Percentiles rank a stretch among this genome's conserved stretches.
These are phyloP conservation scores for Talaromyces rugulosus DNA, from an alignment of 2,329 filamentous ascomycete species.

Conservation along the genomic window DNA sequence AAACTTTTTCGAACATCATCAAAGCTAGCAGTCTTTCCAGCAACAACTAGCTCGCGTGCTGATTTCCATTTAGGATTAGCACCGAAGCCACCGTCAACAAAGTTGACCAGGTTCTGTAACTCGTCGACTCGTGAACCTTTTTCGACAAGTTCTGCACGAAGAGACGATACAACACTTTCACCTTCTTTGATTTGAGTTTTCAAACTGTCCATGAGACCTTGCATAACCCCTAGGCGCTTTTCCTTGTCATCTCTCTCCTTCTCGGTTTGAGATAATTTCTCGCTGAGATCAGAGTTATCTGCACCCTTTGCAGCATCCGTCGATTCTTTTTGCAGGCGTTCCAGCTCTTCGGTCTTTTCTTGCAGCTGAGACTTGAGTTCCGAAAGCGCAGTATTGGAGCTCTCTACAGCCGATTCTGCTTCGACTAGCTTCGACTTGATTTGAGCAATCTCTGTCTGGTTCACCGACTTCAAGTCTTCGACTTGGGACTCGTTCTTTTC, in stretches of 20 bases:
- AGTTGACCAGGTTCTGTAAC: conserved; percentile 33
- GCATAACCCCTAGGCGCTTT: conserved; percentile 52
- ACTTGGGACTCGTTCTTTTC: conserved; percentile 48
- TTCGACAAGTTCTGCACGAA: conserved; percentile 40
- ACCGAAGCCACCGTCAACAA: conserved; percentile 36
- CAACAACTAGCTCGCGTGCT: conserved; percentile 28
- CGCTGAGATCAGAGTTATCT: conserved; percentile 22
- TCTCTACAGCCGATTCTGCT: conserved; percentile 28
- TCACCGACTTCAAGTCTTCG: conserved; percentile 37
- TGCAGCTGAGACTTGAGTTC: conserved; percentile 35
- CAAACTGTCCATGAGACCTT: conserved; percentile 53
- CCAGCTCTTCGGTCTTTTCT: conserved; percentile 38
- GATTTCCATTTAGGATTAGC: conserved; percentile 32
- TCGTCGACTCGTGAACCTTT: conserved; percentile 32
- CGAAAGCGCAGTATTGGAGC: conserved; percentile 26
- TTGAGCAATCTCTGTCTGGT: conserved; percentile 39
- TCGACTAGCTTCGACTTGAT: conserved; percentile 33
- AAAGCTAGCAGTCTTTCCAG: conserved; percentile 32
- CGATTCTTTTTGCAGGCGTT: conserved; percentile 28
- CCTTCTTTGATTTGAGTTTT: conserved; percentile 52
- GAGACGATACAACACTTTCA: conserved; percentile 44
- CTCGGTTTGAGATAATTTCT: conserved; percentile 31
- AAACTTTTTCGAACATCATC: conserved; percentile 31
- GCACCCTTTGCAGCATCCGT: conserved; percentile 19
- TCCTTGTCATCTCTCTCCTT: conserved; percentile 39